A percentile compares a stretch with the other conserved stretches of the same genome.
These are phyloP conservation scores for Termitomyces eurrhizus DNA, from an alignment of 768 basidiomycete genomes.

Conservation along the genomic window DNA sequence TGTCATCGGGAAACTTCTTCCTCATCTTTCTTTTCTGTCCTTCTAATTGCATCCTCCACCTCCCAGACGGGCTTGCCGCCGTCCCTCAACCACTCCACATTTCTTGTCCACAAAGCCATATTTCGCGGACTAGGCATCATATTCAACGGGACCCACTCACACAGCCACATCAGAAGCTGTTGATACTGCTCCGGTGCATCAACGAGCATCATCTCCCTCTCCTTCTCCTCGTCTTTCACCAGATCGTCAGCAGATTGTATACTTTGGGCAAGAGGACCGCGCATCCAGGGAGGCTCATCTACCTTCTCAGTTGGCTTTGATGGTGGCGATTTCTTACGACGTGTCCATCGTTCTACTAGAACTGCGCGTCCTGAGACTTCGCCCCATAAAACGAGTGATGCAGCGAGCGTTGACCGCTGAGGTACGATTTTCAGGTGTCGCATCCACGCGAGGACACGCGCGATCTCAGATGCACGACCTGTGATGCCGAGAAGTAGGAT, in stretches of 20 bases:
- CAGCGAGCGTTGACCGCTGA: conserved; percentile 48
- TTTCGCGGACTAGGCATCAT: conserved; percentile 37
- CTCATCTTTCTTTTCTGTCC: background rate
- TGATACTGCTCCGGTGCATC: conserved; percentile 34
- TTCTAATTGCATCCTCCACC: conserved; percentile 6
- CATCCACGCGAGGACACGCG: conserved; percentile 56
- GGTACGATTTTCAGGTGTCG: conserved; percentile 50
- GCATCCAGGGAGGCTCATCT: conserved; percentile 2
- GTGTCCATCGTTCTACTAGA: conserved; percentile 43
- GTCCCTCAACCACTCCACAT: conserved; percentile 7
- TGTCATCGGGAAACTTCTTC: background rate
- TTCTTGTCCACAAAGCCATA: conserved; percentile 30
- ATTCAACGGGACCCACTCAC: conserved; percentile 51
- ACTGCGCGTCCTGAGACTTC: conserved; percentile 65
- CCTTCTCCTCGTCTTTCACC: background rate
- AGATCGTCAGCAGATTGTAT: background rate
- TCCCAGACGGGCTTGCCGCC: conserved; percentile 3
- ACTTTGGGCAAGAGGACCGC: background rate
- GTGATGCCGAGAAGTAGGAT: conserved; percentile 9
- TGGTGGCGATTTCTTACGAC: background rate
- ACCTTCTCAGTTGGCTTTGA: background rate
- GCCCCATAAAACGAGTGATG: conserved; percentile 66
- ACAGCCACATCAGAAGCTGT: conserved; percentile 47
- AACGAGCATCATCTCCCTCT: background rate
- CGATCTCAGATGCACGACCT: conserved; percentile 11